Evolutionary conservation across 1,139 yeast genomes (phyloP).

Genomic region (Oligophagozyma castellii): DNA sequence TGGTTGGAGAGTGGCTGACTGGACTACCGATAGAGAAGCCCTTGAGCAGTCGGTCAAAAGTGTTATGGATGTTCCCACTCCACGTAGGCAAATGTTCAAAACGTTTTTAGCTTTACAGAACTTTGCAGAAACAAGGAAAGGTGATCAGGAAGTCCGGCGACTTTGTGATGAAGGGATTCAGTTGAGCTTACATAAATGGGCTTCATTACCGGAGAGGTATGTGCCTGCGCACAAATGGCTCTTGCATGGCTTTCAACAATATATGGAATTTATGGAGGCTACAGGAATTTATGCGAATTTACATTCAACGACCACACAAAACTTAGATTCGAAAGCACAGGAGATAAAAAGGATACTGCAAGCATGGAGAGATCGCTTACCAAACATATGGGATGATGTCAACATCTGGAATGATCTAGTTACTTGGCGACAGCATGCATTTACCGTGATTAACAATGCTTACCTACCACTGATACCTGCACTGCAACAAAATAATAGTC

Average conservation of each 20-base stretch:
- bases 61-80: slow-evolving; percentile 98
- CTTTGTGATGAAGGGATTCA: slow-evolving; percentile 95
- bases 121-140: slow-evolving; percentile 79
- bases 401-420: slow-evolving; percentile 95
- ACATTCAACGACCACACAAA: slow-evolving; percentile 82
- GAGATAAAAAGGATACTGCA: slow-evolving; percentile 88
- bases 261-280: slow-evolving; percentile 96
- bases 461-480: slow-evolving; percentile 88
- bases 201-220: slow-evolving; percentile 65
- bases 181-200: slow-evolving; percentile 85
- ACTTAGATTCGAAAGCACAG: slow-evolving; percentile 82
- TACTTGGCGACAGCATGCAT: slow-evolving; percentile 98
- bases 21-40: slow-evolving; percentile 93
- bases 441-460: slow-evolving; percentile 89
- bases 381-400: slow-evolving; percentile 95
- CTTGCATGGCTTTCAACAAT: slow-evolving; percentile 90
- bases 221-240: slow-evolving; percentile 83
- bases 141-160: slow-evolving; percentile 65
- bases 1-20: slow-evolving; percentile 99
- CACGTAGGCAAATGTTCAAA: slow-evolving; percentile 89
- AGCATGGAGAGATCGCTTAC: slow-evolving; percentile 96
- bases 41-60: slow-evolving; percentile 88
- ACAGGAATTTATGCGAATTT: slow-evolving; percentile 85
- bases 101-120: slow-evolving; percentile 89
- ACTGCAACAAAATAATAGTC: slow-evolving; percentile 60